phyloP scores from a whole-genome alignment of 495 filamentous ascomycete species.

The Pyrenopolyporus hunteri region DNA sequence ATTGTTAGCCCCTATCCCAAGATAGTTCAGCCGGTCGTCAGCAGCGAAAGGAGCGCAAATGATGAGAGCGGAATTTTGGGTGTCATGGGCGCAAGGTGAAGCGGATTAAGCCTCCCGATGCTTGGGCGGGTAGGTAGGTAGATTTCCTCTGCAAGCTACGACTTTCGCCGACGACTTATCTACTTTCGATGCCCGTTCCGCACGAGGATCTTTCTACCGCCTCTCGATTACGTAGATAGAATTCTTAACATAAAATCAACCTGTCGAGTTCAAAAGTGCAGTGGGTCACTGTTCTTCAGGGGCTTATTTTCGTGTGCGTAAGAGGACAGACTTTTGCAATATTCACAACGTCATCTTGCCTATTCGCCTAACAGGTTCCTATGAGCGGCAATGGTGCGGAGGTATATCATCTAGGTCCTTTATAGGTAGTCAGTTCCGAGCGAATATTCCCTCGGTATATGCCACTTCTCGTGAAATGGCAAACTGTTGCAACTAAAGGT shows the following conservation, averaged over 20 bases:
- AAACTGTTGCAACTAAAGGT: too few species aligned
- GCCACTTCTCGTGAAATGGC: too few species aligned
- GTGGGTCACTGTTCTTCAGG: conserved; percentile 6
- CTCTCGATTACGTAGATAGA: neutral
- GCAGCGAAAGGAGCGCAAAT: conserved; percentile 5
- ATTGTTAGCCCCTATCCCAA: conserved; percentile 10
- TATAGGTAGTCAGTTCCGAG: too few species aligned
- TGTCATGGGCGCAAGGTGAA: neutral
- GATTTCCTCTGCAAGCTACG: neutral
- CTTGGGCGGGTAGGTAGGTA: too few species aligned
- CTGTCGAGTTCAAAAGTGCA: neutral
- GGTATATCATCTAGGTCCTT: too few species aligned
- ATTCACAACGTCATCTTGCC: conserved; percentile 2
- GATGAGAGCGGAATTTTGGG: conserved; percentile 7
- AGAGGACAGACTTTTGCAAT: neutral
- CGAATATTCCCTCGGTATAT: too few species aligned
- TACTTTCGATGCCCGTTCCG: conserved; percentile 2
- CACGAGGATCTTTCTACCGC: neutral
- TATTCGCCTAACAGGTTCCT: neutral
- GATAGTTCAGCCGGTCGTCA: conserved; percentile 8
- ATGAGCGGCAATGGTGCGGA: neutral
- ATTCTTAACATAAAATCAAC: too few species aligned
- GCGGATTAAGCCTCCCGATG: conserved; percentile 1
- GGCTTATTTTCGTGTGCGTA: conserved; percentile 2
- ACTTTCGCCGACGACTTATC: conserved; percentile 3